Evolutionary conservation across 1,284 basidiomycete genomes (phyloP).

Genomic region (Pisolithus thermaeus): DNA sequence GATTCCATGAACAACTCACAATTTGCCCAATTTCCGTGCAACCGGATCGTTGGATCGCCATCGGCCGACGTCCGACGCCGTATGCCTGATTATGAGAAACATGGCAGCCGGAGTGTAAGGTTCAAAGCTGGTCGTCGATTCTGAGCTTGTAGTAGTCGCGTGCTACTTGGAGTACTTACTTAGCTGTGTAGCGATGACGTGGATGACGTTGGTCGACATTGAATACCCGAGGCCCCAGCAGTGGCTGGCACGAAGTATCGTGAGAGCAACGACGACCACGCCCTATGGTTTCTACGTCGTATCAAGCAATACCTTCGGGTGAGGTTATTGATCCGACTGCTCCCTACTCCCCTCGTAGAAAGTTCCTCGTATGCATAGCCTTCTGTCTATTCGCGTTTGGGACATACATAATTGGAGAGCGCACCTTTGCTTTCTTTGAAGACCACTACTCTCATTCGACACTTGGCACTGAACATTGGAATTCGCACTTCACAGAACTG

Average conservation of each 20-base stretch:
- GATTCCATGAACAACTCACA: too few species aligned
- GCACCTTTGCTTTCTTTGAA: conserved; percentile 3
- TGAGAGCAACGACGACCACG: neutral
- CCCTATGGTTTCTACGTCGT: neutral
- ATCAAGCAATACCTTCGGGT: conserved; percentile 19
- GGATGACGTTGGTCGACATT: neutral
- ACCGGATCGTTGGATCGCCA: too few species aligned
- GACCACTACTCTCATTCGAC: conserved; percentile 3
- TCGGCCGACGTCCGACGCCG: too few species aligned
- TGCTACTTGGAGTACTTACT: too few species aligned
- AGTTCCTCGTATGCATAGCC: conserved; percentile 14
- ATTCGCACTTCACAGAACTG: neutral
- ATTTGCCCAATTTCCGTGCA: too few species aligned
- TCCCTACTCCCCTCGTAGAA: conserved; percentile 14
- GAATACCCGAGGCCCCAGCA: neutral
- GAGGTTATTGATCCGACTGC: conserved; percentile 11
- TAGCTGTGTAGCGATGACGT: too few species aligned
- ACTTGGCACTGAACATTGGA: conserved; percentile 7
- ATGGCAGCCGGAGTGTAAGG: too few species aligned
- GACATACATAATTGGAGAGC: conserved; percentile 15
- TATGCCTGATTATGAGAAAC: too few species aligned
- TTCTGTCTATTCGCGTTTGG: conserved; percentile 16
- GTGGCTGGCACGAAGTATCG: too few species aligned
- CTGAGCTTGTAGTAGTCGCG: too few species aligned
- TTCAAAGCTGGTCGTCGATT: too few species aligned